These are phyloP conservation scores for Corchorus capsularis DNA, from an alignment of 345 rosid genomes.

Conservation along the genomic window DNA sequence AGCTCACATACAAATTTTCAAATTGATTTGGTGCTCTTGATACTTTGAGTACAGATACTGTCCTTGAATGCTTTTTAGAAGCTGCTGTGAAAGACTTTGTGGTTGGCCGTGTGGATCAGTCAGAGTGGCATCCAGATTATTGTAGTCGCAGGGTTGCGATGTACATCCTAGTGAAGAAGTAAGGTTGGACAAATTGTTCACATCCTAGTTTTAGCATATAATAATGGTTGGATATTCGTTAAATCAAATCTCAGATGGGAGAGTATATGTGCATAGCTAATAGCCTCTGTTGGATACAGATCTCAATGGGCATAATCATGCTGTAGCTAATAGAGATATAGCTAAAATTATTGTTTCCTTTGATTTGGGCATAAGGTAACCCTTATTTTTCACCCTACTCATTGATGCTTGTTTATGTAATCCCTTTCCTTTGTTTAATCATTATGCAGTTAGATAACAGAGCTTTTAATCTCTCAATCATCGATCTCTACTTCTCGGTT, in stretches of 20 bases:
- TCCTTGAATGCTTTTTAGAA: conserved; percentile 81
- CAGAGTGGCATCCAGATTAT: conserved; percentile 87
- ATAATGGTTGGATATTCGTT: not conserved
- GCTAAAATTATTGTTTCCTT: not conserved
- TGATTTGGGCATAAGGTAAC: not conserved
- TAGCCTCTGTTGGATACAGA: not conserved
- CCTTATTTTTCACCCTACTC: not conserved
- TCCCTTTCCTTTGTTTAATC: not conserved
- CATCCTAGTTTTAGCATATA: not conserved
- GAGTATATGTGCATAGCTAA: not conserved
- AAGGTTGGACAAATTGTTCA: conserved; percentile 12
- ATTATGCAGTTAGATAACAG: no score
- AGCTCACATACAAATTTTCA: not conserved
- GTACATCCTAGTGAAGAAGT: conserved; percentile 76
- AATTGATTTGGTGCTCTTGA: not conserved
- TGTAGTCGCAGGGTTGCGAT: conserved; percentile 64
- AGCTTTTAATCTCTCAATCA: not conserved
- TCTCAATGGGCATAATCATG: not conserved
- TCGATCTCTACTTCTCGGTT: not conserved
- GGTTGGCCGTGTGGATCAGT: conserved; percentile 74
- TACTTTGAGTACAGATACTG: conserved; percentile 50
- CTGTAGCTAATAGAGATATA: not conserved
- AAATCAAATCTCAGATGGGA: not conserved
- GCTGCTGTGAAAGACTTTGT: conserved; percentile 65
- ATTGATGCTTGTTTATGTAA: not conserved